These are phyloP conservation scores for Spinacia oleracea DNA, from an alignment of 179 eudicot species.

Conservation along the genomic window DNA sequence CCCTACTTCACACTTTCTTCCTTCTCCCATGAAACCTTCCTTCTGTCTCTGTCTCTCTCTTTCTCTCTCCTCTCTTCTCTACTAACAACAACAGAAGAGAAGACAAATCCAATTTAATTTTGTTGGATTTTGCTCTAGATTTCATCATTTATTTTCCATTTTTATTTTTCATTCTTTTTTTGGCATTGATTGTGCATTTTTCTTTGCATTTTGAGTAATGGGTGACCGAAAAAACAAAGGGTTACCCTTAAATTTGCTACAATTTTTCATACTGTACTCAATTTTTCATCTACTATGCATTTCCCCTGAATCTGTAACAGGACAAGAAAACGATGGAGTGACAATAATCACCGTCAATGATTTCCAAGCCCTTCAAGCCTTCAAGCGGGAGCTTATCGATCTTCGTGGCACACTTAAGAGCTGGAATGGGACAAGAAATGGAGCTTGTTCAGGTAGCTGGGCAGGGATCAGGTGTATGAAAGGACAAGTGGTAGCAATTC, in stretches of 20 bases:
- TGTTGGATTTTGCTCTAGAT: too few species aligned
- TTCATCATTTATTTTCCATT: neutral
- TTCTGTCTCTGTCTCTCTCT: constrained; percentile 9
- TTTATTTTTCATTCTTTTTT: neutral
- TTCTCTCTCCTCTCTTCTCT: constrained; percentile 12
- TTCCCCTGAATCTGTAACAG: constrained; percentile 30
- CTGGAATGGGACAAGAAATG: constrained; percentile 59
- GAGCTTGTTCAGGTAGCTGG: constrained; percentile 77
- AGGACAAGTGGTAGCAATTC: constrained; percentile 62
- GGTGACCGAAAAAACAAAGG: constrained; percentile 9
- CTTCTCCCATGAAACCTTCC: neutral
- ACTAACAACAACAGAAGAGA: neutral
- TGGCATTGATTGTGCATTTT: neutral
- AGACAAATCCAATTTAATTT: neutral
- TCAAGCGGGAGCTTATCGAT: constrained; percentile 53
- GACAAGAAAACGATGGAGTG: constrained; percentile 42
- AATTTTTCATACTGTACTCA: neutral
- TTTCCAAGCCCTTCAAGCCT: constrained; percentile 54
- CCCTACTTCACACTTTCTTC: neutral
- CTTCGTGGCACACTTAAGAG: constrained; percentile 42
- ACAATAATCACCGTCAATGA: constrained; percentile 43
- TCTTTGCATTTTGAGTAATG: constrained; percentile 17
- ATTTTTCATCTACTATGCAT: constrained; percentile 4
- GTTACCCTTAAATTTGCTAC: neutral
- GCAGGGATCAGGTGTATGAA: constrained; percentile 67